Conservation (phyloP, 108 stramenopile genomes). For the Epithemia pelagica region DNA sequence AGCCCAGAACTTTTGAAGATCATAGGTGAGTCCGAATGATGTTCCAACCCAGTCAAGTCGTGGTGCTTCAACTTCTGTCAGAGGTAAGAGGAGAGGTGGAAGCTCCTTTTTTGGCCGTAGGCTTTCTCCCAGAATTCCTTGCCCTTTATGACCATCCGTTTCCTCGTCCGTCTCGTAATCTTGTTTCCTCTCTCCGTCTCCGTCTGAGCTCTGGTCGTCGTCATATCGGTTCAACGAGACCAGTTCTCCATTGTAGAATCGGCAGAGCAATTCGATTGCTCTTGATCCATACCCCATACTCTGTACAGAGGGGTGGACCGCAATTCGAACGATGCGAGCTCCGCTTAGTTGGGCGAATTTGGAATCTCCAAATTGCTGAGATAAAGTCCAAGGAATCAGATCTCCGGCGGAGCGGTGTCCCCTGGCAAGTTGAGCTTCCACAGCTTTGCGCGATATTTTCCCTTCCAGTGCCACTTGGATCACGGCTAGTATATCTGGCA, state of each 20-base stretch:
- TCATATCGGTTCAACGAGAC: conserved; percentile 41
- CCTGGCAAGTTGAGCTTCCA: conserved; percentile 86
- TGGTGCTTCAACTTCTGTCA: conserved; percentile 78
- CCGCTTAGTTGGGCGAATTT: conserved; percentile 93
- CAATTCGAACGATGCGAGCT: conserved; percentile 94
- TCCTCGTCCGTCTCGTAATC: conserved; percentile 27
- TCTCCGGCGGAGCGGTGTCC: conserved; percentile 96
- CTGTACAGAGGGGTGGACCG: conserved; percentile 96
- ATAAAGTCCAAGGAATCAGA: conserved; percentile 99
- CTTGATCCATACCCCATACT: conserved; percentile 96
- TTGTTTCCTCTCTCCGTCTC: conserved; percentile 35
- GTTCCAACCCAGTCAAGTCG: conserved; percentile 96
- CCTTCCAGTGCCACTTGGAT: conserved; percentile 95
- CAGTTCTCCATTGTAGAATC: conserved; percentile 96
- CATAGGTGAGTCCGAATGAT: conserved; percentile 90
- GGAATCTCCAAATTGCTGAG: conserved; percentile 98
- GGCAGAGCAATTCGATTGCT: conserved; percentile 81
- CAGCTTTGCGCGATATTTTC: conserved; percentile 83
- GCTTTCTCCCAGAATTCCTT: conserved; percentile 66
- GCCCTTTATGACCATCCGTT: conserved; percentile 20
- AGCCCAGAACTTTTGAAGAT: conserved; percentile 93
- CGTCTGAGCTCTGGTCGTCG: conserved; percentile 34
- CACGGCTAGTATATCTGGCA: conserved; percentile 80
- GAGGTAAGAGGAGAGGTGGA: conserved; percentile 90
- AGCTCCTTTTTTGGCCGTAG: conserved; percentile 91